Evolutionary conservation across 495 filamentous ascomycete genomes (phyloP).

Genomic region (Penicillium longicatenatum): DNA sequence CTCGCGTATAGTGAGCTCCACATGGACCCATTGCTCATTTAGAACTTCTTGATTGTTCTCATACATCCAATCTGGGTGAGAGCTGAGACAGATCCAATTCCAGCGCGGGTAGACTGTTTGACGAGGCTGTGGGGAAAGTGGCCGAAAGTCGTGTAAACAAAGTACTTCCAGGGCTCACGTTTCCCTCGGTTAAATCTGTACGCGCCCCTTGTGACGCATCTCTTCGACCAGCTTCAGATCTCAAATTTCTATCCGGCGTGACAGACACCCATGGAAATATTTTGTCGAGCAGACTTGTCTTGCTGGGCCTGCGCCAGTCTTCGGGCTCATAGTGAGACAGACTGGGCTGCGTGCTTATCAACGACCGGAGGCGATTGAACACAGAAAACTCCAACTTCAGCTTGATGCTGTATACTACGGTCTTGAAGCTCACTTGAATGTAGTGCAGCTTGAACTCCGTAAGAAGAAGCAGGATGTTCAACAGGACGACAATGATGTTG

Average conservation of each 20-base stretch:
- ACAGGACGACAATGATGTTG: background rate
- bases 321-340: background rate
- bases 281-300: background rate
- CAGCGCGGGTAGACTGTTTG: background rate
- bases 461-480: constrained; percentile 3
- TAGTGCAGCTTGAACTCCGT: constrained; percentile 1
- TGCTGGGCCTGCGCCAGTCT: background rate
- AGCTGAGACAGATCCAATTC: background rate
- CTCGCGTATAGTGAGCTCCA: background rate
- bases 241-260: background rate
- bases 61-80: background rate
- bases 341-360: background rate
- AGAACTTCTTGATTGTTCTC: background rate
- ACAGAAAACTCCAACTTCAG: background rate
- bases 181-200: background rate
- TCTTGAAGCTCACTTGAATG: constrained; percentile 3
- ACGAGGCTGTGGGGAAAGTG: background rate
- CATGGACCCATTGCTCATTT: background rate
- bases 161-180: background rate
- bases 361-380: background rate
- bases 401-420: constrained; percentile 3
- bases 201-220: background rate
- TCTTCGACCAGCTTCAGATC: background rate
- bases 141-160: background rate
- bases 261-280: background rate